Evolutionary conservation across 164 flowering plant species (phyloP).

Genomic region (Paratinospora sagittata): DNA sequence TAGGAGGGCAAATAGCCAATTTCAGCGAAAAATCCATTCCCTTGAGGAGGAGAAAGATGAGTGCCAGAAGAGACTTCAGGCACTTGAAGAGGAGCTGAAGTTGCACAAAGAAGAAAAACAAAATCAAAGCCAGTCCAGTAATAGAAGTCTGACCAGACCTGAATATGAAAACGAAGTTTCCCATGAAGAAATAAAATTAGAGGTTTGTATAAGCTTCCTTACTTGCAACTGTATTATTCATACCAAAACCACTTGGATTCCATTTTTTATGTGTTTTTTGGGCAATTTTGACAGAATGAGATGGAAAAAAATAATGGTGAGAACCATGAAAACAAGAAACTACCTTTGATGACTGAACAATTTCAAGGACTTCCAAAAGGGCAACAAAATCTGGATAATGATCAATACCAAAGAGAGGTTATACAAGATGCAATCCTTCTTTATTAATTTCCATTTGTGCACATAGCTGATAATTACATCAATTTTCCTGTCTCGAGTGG

Average conservation of each 20-base stretch:
- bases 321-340: not conserved
- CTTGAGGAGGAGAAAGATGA: slow-evolving; percentile 56
- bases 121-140: slow-evolving; percentile 17
- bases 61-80: slow-evolving; percentile 31
- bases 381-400: not conserved
- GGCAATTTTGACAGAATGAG: slow-evolving; percentile 6
- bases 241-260: not conserved
- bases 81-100: slow-evolving; percentile 46
- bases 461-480: not conserved
- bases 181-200: slow-evolving; percentile 14
- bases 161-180: slow-evolving; percentile 10
- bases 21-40: slow-evolving; percentile 38
- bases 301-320: slow-evolving; percentile 7
- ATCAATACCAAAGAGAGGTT: slow-evolving; percentile 16
- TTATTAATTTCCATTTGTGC: not conserved
- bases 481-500: not conserved
- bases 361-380: not conserved
- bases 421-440: not conserved
- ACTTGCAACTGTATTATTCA: not conserved
- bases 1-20: slow-evolving; percentile 45
- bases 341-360: slow-evolving; percentile 7
- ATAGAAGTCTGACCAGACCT: slow-evolving; percentile 1
- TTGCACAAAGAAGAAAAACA: slow-evolving; percentile 33
- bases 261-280: not conserved
- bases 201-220: slow-evolving; percentile 23